Evolutionary conservation across 2,329 filamentous ascomycete genomes (phyloP), one percentile per base, ranked within the genome.

Genomic region (Aspergillus fumigatus): DNA sequence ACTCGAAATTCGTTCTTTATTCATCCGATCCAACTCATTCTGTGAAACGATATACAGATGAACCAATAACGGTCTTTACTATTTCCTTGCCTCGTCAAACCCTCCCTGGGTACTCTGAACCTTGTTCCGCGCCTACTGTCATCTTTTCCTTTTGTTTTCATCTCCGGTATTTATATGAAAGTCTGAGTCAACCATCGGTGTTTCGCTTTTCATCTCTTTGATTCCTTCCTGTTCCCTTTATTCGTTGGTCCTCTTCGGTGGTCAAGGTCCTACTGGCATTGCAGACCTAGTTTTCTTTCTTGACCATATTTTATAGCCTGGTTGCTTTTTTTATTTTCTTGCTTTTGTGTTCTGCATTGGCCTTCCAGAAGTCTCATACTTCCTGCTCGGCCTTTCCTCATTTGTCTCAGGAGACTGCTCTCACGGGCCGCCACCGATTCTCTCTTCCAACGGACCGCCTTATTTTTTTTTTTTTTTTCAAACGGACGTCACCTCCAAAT

Each of bases 51-150:
- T 62, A 71, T 68, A 69, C 70, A 65, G 70, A 74, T 74, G 72
- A 71, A 67, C 66, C 66, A 62, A 73, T 74, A 74, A 74, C 72
- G 69, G 69, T 73, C 70, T 68, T 66, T 71, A 66, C 64, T 62
- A 56, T 67, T 70, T 70, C 68, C 66, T 69, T 68, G 58, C 66
- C 63, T 73, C 67, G 56, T 67, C 58, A 27, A 64, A 63, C 63
- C 60, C 59, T 58, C 57, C 48, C 49, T 48, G 61, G 68, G 66
- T 67, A 62, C 59, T 56, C 60, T 57, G 59, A 64, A 59, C 59
- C 62, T 65, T 69, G 66, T 66, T 53, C 55, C 50, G 61, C 62
- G 65, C 66, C 61, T 51, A 45, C 58, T 10, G 58, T 63, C 66
- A 61, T 65, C 55, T 53, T 55, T 67, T 63, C 64, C 62, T 53